These are phyloP conservation scores for Aspergillus cavernicola DNA, from an alignment of 495 filamentous ascomycete genomes.

Conservation along the genomic window DNA sequence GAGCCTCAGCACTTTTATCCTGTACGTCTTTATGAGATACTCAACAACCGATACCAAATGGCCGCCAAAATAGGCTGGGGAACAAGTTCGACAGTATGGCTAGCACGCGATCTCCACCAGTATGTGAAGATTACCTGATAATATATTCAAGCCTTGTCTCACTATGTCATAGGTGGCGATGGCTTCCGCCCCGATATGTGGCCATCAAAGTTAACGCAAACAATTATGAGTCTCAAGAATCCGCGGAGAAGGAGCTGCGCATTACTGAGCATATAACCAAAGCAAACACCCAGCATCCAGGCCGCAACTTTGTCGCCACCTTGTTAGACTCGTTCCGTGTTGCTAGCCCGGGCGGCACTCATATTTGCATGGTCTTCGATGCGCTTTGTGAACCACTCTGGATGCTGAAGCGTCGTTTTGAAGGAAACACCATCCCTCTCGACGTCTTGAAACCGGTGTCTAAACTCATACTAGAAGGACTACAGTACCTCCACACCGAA, in stretches of 20 bases:
- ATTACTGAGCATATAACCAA: slow-evolving; percentile 23
- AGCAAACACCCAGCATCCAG: slow-evolving; percentile 19
- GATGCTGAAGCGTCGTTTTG: slow-evolving; percentile 25
- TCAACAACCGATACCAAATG: slow-evolving; percentile 36
- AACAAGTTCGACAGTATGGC: slow-evolving; percentile 42
- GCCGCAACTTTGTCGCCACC: slow-evolving; percentile 23
- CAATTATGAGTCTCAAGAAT: slow-evolving; percentile 18
- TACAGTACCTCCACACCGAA: slow-evolving; percentile 38
- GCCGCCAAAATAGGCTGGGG: slow-evolving; percentile 47
- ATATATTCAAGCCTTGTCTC: slow-evolving; percentile 5
- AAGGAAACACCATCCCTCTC: slow-evolving; percentile 19
- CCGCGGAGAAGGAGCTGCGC: slow-evolving; percentile 24
- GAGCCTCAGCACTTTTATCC: slow-evolving; percentile 38
- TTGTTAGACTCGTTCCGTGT: slow-evolving; percentile 31
- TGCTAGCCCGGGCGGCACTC: slow-evolving; percentile 21
- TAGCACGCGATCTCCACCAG: slow-evolving; percentile 39
- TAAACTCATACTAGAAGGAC: slow-evolving; percentile 29
- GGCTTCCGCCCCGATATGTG: slow-evolving; percentile 23
- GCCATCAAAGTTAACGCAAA: slow-evolving; percentile 27
- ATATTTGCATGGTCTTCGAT: slow-evolving; percentile 30
- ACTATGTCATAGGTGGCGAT: slow-evolving; percentile 21
- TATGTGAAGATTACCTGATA: slow-evolving; percentile 18
- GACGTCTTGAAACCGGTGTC: slow-evolving; percentile 27
- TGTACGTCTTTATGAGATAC: slow-evolving; percentile 36
- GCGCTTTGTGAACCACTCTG: slow-evolving; percentile 29